Conservation (phyloP, 768 basidiomycete species). For the Cystofilobasidium macerans region DNA sequence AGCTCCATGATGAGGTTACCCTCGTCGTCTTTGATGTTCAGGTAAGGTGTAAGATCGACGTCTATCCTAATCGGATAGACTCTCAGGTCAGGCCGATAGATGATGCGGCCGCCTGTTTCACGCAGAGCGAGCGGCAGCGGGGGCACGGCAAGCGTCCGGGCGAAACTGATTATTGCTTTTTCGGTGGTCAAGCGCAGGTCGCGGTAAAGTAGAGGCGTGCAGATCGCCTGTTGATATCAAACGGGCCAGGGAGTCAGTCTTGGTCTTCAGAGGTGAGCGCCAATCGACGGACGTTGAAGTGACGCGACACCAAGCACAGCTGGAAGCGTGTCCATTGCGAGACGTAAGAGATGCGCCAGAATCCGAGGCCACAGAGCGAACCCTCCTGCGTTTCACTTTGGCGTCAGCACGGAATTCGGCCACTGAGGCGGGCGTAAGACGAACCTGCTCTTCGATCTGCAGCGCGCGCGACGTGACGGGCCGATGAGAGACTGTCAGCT, state of each 20-base stretch:
- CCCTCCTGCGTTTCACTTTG: not conserved
- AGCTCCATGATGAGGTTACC: not conserved
- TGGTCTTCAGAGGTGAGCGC: not conserved
- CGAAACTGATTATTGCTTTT: not conserved
- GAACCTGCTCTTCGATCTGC: constrained; percentile 20
- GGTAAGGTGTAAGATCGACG: constrained; percentile 3
- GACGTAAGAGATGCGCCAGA: constrained; percentile 15
- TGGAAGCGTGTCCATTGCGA: constrained; percentile 15
- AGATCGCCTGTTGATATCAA: not conserved
- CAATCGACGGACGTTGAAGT: not conserved
- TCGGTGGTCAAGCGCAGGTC: constrained; percentile 7
- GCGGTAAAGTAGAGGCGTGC: constrained; percentile 20
- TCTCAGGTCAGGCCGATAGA: not conserved
- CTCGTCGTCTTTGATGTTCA: constrained; percentile 3
- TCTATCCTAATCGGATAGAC: not conserved
- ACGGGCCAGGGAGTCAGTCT: not conserved
- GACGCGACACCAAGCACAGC: constrained; percentile 8
- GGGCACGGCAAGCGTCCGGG: not conserved
- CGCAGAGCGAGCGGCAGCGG: not conserved
- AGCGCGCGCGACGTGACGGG: too few relatives aligned
- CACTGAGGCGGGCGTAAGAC: not conserved
- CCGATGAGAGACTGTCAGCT: too few relatives aligned
- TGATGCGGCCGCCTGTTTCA: too few relatives aligned
- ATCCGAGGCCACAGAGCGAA: constrained; percentile 19
- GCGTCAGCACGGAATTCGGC: not conserved